Base-by-base conservation (phyloP, 2,329 filamentous ascomycete genomes). In the Colletotrichum viniferum region DNA sequence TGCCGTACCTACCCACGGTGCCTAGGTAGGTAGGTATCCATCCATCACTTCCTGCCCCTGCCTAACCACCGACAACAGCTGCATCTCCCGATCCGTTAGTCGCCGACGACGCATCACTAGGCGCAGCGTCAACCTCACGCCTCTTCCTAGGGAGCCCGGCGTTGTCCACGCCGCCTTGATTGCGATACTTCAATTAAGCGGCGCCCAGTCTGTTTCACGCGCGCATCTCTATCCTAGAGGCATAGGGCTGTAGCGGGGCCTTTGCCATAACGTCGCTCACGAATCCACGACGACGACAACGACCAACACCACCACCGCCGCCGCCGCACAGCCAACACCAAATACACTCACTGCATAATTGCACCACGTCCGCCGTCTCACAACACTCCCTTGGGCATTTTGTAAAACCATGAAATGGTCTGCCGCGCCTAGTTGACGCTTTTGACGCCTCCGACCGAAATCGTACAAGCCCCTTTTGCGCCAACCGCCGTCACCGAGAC, bases 351-450 rank as follows among this genome's bases (percentile, higher is more conserved):
- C n/a, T 55, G 21, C 48, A n/a, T 55, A 55, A n/a, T 24, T 55
- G 24, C 26, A 32, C 36, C 18, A 58, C 26, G 16, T 9, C 28
- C 52, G 14, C 21, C 38, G 38, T 43, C 65, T 34, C 36, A 62
- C 38, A 68, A 36, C 10, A n/a, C 16, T 48, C 34, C 48, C 55
- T 67, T 52, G 36, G 36, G 36, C 36, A 38, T 16, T 43, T 18
- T 38, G 24, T 48, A 26, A 55, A 62, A 72, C 43, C 48, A 72
- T 72, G 73, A 76, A 34, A 68, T 71, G 71, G 71, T 24, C 71
- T 52, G 62, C 14, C 58, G 71, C 64, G 56, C 58, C 67, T 74
- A 74, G 71, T 32, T 76, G 67, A 74, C 58, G 62, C 70, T 56
- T 21, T 60, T 62, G 63, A 72, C 43, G 55, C 34, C 52, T 28